These are phyloP conservation scores for Prunus campanulata DNA, from an alignment of 306 rosid genomes.

Conservation along the genomic window DNA sequence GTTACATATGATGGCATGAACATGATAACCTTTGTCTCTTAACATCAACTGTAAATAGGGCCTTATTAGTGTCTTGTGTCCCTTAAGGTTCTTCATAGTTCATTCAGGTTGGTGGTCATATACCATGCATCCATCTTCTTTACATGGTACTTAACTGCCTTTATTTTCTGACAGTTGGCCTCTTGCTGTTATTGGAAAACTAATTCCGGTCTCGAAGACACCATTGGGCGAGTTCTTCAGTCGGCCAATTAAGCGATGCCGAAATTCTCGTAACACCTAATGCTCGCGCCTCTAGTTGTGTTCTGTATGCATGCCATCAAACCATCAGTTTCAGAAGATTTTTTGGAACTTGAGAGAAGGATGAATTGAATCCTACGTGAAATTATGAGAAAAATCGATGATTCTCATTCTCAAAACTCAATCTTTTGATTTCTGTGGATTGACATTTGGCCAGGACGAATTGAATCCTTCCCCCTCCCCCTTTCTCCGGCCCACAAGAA, in stretches of 20 bases:
- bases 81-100: too few relatives aligned
- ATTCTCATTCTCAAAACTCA: neutral
- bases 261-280: conserved; percentile 20
- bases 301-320: neutral
- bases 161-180: conserved; percentile 75
- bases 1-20: too few relatives aligned
- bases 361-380: neutral
- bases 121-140: neutral
- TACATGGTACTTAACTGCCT: neutral
- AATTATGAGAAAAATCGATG: neutral
- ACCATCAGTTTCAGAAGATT: neutral
- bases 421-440: neutral
- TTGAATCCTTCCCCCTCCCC: neutral
- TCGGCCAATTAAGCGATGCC: conserved; percentile 30
- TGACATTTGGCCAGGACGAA: neutral
- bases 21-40: too few relatives aligned
- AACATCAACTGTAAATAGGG: too few relatives aligned
- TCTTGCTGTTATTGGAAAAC: conserved; percentile 68
- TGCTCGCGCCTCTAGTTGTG: neutral
- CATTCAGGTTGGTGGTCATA: too few relatives aligned
- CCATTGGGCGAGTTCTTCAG: conserved; percentile 42
- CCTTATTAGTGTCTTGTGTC: too few relatives aligned
- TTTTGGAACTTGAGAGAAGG: neutral
- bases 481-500: neutral
- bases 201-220: conserved; percentile 77